phyloP scores from a whole-genome alignment of 768 basidiomycete species.

The Suillus plorans region DNA sequence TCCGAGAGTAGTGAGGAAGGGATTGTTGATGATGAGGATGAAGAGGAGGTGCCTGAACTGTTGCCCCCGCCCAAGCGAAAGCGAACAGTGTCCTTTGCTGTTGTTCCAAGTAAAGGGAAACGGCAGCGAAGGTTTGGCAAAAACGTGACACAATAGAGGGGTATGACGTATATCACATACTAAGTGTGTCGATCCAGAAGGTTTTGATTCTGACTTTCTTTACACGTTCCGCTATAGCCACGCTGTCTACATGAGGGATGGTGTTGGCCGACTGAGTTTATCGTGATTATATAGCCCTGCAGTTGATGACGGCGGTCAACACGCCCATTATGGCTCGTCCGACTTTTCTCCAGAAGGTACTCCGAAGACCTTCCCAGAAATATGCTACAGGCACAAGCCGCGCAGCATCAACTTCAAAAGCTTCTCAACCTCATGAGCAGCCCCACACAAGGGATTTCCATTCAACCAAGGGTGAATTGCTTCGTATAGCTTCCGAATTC shows the following conservation, averaged over 20 bases:
- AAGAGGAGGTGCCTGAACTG: constrained; percentile 30
- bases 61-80: constrained; percentile 44
- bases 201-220: constrained; percentile 12
- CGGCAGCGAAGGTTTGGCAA: constrained; percentile 10
- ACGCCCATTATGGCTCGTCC: constrained; percentile 48
- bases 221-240: neutral
- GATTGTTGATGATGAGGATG: constrained; percentile 45
- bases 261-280: neutral
- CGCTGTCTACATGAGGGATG: neutral
- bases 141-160: neutral
- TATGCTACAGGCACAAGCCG: constrained; percentile 37
- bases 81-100: constrained; percentile 46
- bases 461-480: constrained; percentile 50
- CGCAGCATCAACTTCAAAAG: neutral
- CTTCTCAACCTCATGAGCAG: constrained; percentile 1
- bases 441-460: constrained; percentile 44
- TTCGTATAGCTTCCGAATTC: constrained; percentile 40
- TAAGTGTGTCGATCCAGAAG: neutral
- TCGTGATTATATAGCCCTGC: neutral
- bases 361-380: constrained; percentile 63
- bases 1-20: constrained; percentile 41
- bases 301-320: neutral
- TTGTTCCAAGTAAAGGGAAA: constrained; percentile 16
- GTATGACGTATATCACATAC: constrained; percentile 4
- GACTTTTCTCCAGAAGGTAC: constrained; percentile 57